Conservation (phyloP, 1,139 yeast species). For the Trichomonascaceae sp. region DNA sequence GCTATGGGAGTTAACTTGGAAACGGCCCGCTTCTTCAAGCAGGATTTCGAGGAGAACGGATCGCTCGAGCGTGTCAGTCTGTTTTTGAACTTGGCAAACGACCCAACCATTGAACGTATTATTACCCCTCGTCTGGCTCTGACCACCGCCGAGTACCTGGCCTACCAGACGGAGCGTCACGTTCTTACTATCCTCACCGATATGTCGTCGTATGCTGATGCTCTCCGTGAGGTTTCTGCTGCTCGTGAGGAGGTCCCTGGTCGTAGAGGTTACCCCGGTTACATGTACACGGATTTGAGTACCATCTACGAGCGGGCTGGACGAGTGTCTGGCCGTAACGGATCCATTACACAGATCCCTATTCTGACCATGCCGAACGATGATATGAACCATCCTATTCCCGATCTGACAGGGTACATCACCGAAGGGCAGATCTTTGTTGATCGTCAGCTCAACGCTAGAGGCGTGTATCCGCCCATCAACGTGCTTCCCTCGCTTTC, state of each 20-base stretch:
- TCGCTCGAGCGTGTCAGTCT: conserved; percentile 94
- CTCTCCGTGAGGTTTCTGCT: conserved; percentile 97
- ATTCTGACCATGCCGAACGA: conserved; percentile 99
- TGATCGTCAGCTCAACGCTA: conserved; percentile 91
- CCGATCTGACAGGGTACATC: conserved; percentile 98
- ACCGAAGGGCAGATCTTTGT: conserved; percentile 97
- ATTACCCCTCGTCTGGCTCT: conserved; percentile 99
- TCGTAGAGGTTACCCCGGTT: conserved; percentile 99
- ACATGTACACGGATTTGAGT: conserved; percentile 98
- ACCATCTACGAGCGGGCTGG: conserved; percentile 99
- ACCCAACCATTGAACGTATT: conserved; percentile 98
- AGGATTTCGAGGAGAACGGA: conserved; percentile 98
- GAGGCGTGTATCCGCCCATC: conserved; percentile 97
- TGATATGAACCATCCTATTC: conserved; percentile 98
- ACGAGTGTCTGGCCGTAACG: conserved; percentile 98
- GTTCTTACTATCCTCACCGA: conserved; percentile 95
- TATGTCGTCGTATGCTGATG: conserved; percentile 99
- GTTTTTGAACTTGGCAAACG: conserved; percentile 94
- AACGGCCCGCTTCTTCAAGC: conserved; percentile 89
- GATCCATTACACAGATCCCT: conserved; percentile 97
- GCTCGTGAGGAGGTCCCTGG: conserved; percentile 99
- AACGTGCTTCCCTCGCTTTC: conserved; percentile 94
- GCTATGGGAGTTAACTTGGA: conserved; percentile 96
- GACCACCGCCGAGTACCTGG: conserved; percentile 96
- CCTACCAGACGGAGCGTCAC: conserved; percentile 98